Conservation (phyloP, 768 basidiomycete genomes). For the Boletus rubroflammeus region DNA sequence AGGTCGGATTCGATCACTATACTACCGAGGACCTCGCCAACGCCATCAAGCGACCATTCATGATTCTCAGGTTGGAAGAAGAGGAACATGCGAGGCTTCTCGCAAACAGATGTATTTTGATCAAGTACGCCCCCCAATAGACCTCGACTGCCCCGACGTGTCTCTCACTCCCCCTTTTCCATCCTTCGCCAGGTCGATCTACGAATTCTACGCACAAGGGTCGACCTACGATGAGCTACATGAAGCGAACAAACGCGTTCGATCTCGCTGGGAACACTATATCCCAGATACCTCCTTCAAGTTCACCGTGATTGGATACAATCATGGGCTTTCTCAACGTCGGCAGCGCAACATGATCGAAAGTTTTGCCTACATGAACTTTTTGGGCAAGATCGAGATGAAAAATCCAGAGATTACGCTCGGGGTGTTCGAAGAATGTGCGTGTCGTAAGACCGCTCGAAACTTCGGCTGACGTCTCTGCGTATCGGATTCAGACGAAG, state of each 20-base stretch:
- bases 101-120: slow-evolving; percentile 71
- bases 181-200: slow-evolving; percentile 53
- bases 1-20: slow-evolving; percentile 43
- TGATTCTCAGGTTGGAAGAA: slow-evolving; percentile 61
- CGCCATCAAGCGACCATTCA: slow-evolving; percentile 56
- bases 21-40: slow-evolving; percentile 46
- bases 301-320: slow-evolving; percentile 71
- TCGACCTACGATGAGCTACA: slow-evolving; percentile 70
- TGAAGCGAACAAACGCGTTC: slow-evolving; percentile 41
- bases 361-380: slow-evolving; percentile 81
- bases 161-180: neutral
- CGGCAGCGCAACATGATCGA: slow-evolving; percentile 69
- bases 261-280: slow-evolving; percentile 55
- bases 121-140: slow-evolving; percentile 55
- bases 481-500: slow-evolving; percentile 39
- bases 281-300: slow-evolving; percentile 72
- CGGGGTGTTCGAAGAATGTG: slow-evolving; percentile 86
- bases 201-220: slow-evolving; percentile 75
- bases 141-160: neutral
- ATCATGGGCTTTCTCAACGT: slow-evolving; percentile 66
- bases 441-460: slow-evolving; percentile 20
- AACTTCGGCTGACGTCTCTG: neutral
- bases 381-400: slow-evolving; percentile 79
- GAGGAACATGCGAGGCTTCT: slow-evolving; percentile 76
- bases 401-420: slow-evolving; percentile 70